phyloP scores from a whole-genome alignment of 352 stramenopile species.

The Thalassiosira ordinaria region DNA sequence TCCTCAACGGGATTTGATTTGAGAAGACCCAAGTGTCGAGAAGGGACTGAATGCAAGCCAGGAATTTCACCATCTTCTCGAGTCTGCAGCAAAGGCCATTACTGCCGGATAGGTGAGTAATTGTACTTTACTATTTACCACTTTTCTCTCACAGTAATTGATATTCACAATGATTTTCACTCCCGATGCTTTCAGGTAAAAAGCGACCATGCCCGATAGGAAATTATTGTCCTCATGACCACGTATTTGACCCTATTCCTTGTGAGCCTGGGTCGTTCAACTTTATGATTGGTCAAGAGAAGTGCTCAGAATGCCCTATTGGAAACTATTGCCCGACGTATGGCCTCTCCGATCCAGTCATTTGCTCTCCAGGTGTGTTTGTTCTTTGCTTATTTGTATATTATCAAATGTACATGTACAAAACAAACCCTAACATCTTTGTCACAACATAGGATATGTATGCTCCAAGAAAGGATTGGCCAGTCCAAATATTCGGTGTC shows the following conservation, averaged over 20 bases:
- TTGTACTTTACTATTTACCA: constrained; percentile 32
- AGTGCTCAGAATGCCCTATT: constrained; percentile 90
- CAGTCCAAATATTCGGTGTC: constrained; percentile 92
- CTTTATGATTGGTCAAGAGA: constrained; percentile 90
- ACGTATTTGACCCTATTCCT: constrained; percentile 88
- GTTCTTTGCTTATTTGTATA: not conserved
- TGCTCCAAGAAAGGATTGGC: constrained; percentile 89
- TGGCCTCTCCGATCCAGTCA: constrained; percentile 89
- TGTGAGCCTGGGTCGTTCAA: constrained; percentile 94
- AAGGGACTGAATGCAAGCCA: constrained; percentile 55
- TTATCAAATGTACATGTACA: no score
- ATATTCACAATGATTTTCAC: no score
- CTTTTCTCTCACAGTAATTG: no score
- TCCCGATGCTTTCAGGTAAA: constrained; percentile 75
- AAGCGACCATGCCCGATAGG: constrained; percentile 90
- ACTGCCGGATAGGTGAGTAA: constrained; percentile 43
- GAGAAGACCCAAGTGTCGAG: constrained; percentile 49
- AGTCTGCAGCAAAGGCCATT: constrained; percentile 73
- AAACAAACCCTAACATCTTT: no score
- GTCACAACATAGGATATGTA: constrained; percentile 90
- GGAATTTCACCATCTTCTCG: constrained; percentile 77
- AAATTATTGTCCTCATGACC: constrained; percentile 90
- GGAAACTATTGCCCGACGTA: constrained; percentile 95
- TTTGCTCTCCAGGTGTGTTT: constrained; percentile 88
- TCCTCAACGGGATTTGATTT: constrained; percentile 88